phyloP scores from a whole-genome alignment of 805 yeast species.

The Wickerhamomyces pijperi region DNA sequence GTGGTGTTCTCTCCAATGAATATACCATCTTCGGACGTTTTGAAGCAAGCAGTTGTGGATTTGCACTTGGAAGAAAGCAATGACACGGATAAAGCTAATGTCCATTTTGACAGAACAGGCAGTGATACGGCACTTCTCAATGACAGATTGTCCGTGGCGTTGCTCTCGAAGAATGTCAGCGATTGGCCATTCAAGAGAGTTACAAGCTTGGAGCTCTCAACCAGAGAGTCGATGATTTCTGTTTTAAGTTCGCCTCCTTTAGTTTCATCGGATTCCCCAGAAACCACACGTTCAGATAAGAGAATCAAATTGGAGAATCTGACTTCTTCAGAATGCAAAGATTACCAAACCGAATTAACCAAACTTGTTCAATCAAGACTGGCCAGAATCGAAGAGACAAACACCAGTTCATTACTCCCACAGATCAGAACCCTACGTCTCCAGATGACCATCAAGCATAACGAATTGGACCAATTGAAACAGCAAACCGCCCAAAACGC shows the following conservation, averaged over 20 bases:
- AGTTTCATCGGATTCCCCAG: background rate
- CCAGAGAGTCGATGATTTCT: background rate
- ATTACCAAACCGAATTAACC: slow-evolving; percentile 27
- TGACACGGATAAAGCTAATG: background rate
- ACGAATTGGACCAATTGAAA: slow-evolving; percentile 27
- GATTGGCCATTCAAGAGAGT: slow-evolving; percentile 1
- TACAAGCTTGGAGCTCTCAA: background rate
- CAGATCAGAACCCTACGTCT: slow-evolving; percentile 1
- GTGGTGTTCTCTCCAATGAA: background rate
- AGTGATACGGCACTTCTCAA: slow-evolving; percentile 3
- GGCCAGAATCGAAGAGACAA: slow-evolving; percentile 17
- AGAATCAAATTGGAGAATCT: slow-evolving; percentile 8
- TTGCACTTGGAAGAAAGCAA: too few species aligned
- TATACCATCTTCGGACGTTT: background rate
- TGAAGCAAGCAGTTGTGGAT: background rate
- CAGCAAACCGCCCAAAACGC: slow-evolving; percentile 29
- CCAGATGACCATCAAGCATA: slow-evolving; percentile 29
- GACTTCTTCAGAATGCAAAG: slow-evolving; percentile 13
- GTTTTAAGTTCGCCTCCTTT: background rate
- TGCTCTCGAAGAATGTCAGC: slow-evolving; percentile 8
- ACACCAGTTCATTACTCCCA: slow-evolving; percentile 2
- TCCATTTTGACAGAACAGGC: background rate
- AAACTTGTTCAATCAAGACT: slow-evolving; percentile 25
- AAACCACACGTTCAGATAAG: background rate
- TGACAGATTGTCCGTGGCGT: slow-evolving; percentile 10